Evolutionary conservation across 2,329 filamentous ascomycete genomes (phyloP).

Genomic region (Stylonectria norvegica): DNA sequence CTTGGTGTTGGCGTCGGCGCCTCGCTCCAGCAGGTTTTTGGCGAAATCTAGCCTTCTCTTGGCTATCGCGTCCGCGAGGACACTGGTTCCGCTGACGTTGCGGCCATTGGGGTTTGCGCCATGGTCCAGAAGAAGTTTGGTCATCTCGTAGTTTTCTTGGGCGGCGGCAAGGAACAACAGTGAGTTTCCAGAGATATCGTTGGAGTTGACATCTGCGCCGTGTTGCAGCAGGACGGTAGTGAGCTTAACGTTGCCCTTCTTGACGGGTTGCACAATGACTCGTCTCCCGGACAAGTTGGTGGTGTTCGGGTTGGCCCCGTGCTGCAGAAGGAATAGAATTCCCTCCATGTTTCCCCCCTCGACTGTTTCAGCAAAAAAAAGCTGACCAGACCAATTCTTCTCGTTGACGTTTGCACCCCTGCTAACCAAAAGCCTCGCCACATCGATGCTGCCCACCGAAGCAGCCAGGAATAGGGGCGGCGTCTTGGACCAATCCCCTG

Average conservation of each 20-base stretch:
- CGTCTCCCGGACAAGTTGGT: slow-evolving; percentile 25
- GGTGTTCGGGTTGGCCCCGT: slow-evolving; percentile 30
- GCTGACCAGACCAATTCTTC: slow-evolving; percentile 26
- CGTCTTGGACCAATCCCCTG: slow-evolving; percentile 20
- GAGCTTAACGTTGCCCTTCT: slow-evolving; percentile 27
- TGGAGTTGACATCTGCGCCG: slow-evolving; percentile 35
- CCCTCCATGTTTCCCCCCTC: slow-evolving; percentile 24
- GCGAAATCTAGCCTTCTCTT: slow-evolving; percentile 32
- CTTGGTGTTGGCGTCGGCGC: slow-evolving; percentile 32
- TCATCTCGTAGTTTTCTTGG: slow-evolving; percentile 29
- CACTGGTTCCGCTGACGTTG: slow-evolving; percentile 29
- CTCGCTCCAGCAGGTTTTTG: slow-evolving; percentile 31
- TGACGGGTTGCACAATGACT: slow-evolving; percentile 27
- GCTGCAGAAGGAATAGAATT: slow-evolving; percentile 28
- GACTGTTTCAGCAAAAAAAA: slow-evolving; percentile 31
- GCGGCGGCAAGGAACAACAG: slow-evolving; percentile 29
- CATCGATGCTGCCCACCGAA: slow-evolving; percentile 25
- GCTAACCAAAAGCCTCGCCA: slow-evolving; percentile 27
- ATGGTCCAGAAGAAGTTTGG: slow-evolving; percentile 30
- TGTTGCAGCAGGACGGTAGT: slow-evolving; percentile 28
- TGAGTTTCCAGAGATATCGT: slow-evolving; percentile 29
- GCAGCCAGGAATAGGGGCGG: slow-evolving; percentile 35
- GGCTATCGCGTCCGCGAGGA: slow-evolving; percentile 33
- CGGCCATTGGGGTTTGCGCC: slow-evolving; percentile 32
- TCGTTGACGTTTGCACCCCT: slow-evolving; percentile 32